A percentile compares a stretch with the other conserved stretches of the same genome.
Evolutionary conservation across 257 asterid genomes (phyloP).

Genomic region (Solanum infundibuliforme): DNA sequence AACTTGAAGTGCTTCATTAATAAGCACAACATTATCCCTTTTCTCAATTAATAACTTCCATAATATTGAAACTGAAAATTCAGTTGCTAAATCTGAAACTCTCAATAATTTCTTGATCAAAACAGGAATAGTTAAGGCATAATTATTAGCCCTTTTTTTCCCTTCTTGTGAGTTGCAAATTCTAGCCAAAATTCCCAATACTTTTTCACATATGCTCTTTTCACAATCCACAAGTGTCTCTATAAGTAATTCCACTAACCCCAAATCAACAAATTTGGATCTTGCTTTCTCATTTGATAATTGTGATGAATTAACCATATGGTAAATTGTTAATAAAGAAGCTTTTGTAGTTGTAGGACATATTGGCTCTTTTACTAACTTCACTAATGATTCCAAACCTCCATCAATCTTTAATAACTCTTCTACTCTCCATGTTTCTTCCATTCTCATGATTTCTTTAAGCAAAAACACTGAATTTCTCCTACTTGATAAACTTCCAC

Average conservation of each 20-base stretch:
- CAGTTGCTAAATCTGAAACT: conserved; percentile 40
- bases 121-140: conserved; percentile 31
- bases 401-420: conserved; percentile 15
- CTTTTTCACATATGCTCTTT: conserved; percentile 38
- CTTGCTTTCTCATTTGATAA: neutral
- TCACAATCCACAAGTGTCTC: conserved; percentile 42
- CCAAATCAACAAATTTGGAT: conserved; percentile 13
- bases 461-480: conserved; percentile 15
- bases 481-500: conserved; percentile 15
- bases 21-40: conserved; percentile 1
- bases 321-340: conserved; percentile 23
- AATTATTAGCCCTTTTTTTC: conserved; percentile 14
- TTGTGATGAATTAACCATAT: conserved; percentile 14
- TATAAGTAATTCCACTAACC: conserved; percentile 21
- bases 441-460: conserved; percentile 4
- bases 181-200: conserved; percentile 37
- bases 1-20: conserved; percentile 25
- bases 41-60: conserved; percentile 22
- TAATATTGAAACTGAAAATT: conserved; percentile 39
- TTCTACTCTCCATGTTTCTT: neutral
- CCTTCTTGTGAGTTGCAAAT: conserved; percentile 29
- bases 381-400: conserved; percentile 21
- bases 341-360: conserved; percentile 43
- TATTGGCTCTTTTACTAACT: conserved; percentile 31
- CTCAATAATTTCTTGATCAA: conserved; percentile 46